phyloP scores from a whole-genome alignment of 1,139 yeast species.

The Kurtzmaniella natalensis region DNA sequence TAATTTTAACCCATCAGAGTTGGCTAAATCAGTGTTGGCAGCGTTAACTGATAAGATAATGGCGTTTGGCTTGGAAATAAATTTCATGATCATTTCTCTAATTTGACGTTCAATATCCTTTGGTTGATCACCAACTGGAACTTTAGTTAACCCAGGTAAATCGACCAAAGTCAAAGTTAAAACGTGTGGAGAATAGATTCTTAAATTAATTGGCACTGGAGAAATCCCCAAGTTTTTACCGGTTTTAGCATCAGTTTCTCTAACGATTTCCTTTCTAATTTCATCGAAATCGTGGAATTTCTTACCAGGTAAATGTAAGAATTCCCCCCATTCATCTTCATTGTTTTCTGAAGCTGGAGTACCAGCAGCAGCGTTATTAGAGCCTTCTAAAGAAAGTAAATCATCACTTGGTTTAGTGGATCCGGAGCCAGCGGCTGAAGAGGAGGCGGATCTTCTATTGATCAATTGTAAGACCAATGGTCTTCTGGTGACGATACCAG shows the following conservation, averaged over 20 bases:
- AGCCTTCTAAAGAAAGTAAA: constrained; percentile 31
- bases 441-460: constrained; percentile 56
- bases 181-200: constrained; percentile 95
- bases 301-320: constrained; percentile 86
- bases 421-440: constrained; percentile 15
- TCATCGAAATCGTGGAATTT: constrained; percentile 87
- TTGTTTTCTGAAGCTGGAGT: constrained; percentile 66
- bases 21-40: constrained; percentile 96
- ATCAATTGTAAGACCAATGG: constrained; percentile 82
- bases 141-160: constrained; percentile 96
- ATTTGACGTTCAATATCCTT: constrained; percentile 94
- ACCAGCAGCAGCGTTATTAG: constrained; percentile 39
- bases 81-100: constrained; percentile 89
- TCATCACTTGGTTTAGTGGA: constrained; percentile 1
- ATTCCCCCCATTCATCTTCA: constrained; percentile 97
- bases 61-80: constrained; percentile 93
- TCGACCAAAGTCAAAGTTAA: constrained; percentile 93
- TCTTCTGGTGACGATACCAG: constrained; percentile 93
- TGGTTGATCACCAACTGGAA: constrained; percentile 99
- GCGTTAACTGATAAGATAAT: constrained; percentile 94
- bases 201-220: constrained; percentile 84
- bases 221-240: constrained; percentile 93
- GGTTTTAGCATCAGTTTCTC: constrained; percentile 91
- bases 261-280: constrained; percentile 83
- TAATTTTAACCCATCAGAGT: constrained; percentile 91